These are phyloP conservation scores for Juglanconis sp. DNA, from an alignment of 2,329 filamentous ascomycete genomes.

Conservation along the genomic window DNA sequence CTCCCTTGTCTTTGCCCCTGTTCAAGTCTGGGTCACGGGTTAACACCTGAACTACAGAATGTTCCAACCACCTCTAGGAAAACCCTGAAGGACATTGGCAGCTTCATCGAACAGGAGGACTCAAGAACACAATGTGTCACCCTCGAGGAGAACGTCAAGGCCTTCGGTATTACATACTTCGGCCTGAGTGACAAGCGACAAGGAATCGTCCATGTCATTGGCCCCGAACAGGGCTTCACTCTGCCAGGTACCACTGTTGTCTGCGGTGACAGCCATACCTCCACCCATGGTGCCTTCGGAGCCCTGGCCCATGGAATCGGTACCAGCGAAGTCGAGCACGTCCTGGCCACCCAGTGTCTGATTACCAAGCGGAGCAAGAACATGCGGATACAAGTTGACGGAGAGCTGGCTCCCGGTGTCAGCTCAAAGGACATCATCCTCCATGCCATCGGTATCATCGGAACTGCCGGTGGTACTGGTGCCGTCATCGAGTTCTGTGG, in stretches of 20 bases:
- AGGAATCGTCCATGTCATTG: constrained; percentile 97
- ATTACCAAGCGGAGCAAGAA: constrained; percentile 96
- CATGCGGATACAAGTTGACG: constrained; percentile 95
- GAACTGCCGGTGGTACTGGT: constrained; percentile 91
- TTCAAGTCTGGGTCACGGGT: background rate
- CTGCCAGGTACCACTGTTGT: constrained; percentile 95
- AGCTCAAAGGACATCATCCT: constrained; percentile 95
- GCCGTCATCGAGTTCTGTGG: constrained; percentile 97
- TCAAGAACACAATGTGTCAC: constrained; percentile 92
- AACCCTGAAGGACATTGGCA: constrained; percentile 86
- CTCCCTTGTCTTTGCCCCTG: background rate
- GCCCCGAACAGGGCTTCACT: constrained; percentile 97
- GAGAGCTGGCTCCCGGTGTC: constrained; percentile 83
- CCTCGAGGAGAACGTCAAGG: constrained; percentile 94
- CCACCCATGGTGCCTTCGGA: constrained; percentile 95
- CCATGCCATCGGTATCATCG: constrained; percentile 88
- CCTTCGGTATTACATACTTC: constrained; percentile 95
- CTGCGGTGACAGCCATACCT: constrained; percentile 96
- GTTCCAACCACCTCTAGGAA: constrained; percentile 89
- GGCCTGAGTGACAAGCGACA: constrained; percentile 94
- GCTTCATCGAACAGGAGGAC: constrained; percentile 93
- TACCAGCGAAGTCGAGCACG: constrained; percentile 97
- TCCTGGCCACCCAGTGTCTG: constrained; percentile 91
- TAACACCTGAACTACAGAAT: constrained; percentile 57
- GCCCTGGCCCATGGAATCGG: constrained; percentile 95